Evolutionary conservation across 176 grass and related monocot genomes (phyloP).

Genomic region (Raddia guianensis): DNA sequence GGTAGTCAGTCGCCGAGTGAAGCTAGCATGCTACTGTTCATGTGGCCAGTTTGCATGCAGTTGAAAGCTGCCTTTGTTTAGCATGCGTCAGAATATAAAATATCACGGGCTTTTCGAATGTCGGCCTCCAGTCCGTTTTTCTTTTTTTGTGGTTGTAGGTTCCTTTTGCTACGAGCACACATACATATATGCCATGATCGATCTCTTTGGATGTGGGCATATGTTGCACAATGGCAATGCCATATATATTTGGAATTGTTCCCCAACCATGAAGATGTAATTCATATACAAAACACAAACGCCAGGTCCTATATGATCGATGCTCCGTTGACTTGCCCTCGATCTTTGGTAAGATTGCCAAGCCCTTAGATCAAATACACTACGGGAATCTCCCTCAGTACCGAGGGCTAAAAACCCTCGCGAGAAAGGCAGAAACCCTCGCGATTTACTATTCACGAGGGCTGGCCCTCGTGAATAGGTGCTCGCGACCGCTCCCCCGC

Average conservation of each 20-base stretch:
- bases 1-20: not conserved
- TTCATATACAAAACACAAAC: too few species aligned
- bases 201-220: not conserved
- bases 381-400: too few species aligned
- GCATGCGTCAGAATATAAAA: conserved; percentile 8
- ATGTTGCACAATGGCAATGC: not conserved
- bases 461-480: too few species aligned
- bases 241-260: not conserved
- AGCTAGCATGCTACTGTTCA: conserved; percentile 53
- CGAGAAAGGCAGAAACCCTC: too few species aligned
- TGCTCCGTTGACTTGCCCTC: too few species aligned
- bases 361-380: too few species aligned
- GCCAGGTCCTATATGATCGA: too few species aligned
- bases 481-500: too few species aligned
- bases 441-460: too few species aligned
- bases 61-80: conserved; percentile 38
- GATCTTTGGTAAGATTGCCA: too few species aligned
- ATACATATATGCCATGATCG: not conserved
- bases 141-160: not conserved
- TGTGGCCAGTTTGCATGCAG: conserved; percentile 35
- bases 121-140: conserved; percentile 27
- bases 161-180: conserved; percentile 14
- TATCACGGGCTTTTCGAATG: conserved; percentile 39
- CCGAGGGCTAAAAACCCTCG: too few species aligned
- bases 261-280: too few species aligned